phyloP scores from a whole-genome alignment of 139 green algal species.

The Diplosphaera chodatii region DNA sequence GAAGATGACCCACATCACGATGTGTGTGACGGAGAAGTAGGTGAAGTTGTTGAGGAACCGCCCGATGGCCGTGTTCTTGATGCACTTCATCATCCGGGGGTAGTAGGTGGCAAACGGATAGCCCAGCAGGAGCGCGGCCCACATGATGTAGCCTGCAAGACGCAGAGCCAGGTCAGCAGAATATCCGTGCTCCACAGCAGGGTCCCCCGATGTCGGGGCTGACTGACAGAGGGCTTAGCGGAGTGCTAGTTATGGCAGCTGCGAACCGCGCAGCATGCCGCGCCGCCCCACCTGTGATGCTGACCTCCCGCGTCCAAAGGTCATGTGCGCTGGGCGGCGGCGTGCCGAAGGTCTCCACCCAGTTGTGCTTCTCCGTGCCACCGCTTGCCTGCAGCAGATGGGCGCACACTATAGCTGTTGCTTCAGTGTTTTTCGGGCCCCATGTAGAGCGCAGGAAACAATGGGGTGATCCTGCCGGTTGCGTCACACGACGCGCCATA shows the following conservation, averaged over 20 bases:
- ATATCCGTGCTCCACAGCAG: too few relatives aligned
- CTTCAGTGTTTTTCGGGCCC: too few relatives aligned
- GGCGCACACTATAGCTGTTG: neutral
- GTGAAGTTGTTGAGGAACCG: conserved; percentile 12
- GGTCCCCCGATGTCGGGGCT: too few relatives aligned
- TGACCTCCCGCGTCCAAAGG: neutral
- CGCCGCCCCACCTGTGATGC: neutral
- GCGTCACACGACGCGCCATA: too few relatives aligned
- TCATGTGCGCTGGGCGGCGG: neutral
- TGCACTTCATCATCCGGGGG: neutral
- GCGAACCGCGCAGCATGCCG: too few relatives aligned
- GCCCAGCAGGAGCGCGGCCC: neutral
- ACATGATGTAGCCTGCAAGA: neutral
- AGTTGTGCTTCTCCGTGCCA: neutral
- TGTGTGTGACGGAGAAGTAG: conserved; percentile 10
- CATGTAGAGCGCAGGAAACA: too few relatives aligned
- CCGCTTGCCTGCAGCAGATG: neutral
- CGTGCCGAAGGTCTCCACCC: neutral
- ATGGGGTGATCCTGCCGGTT: too few relatives aligned
- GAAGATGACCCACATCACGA: conserved; percentile 13
- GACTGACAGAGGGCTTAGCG: too few relatives aligned
- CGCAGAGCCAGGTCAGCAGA: too few relatives aligned
- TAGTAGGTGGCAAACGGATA: neutral
- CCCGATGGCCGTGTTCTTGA: neutral
- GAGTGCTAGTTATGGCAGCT: too few relatives aligned